These are phyloP conservation scores for Teunomyces panamensis DNA, from an alignment of 805 yeast genomes.

Conservation along the genomic window DNA sequence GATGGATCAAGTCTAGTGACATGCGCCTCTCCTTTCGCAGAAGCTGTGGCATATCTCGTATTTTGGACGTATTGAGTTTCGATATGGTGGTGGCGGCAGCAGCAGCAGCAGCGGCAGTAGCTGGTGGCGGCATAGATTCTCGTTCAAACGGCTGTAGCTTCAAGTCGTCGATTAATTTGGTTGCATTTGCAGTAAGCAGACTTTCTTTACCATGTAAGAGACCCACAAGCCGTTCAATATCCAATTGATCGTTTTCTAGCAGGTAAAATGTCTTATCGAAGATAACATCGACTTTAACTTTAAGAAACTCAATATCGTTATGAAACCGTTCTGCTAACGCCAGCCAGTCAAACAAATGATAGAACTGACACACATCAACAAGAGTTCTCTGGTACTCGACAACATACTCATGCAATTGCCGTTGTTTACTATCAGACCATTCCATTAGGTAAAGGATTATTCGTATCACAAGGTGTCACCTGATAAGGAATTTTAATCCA, in stretches of 20 bases:
- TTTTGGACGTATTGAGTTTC: background rate
- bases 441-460: slow-evolving; percentile 6
- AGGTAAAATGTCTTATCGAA: slow-evolving; percentile 11
- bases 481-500: background rate
- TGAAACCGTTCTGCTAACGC: slow-evolving; percentile 11
- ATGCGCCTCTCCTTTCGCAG: slow-evolving; percentile 15
- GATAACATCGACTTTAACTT: slow-evolving; percentile 21
- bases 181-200: background rate
- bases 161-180: background rate
- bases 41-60: background rate
- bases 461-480: background rate
- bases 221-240: background rate
- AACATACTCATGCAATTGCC: slow-evolving; percentile 12
- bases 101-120: background rate
- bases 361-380: slow-evolving; percentile 12
- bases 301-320: slow-evolving; percentile 14
- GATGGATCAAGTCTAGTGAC: slow-evolving; percentile 26
- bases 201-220: background rate
- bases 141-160: slow-evolving; percentile 1
- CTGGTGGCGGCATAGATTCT: background rate
- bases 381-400: slow-evolving; percentile 8
- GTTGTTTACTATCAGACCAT: slow-evolving; percentile 16
- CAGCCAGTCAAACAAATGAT: slow-evolving; percentile 18
- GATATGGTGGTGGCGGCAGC: background rate
- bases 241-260: background rate